Conservation (phyloP, 2,329 filamentous ascomycete species). For the Colletotrichum sp. region DNA sequence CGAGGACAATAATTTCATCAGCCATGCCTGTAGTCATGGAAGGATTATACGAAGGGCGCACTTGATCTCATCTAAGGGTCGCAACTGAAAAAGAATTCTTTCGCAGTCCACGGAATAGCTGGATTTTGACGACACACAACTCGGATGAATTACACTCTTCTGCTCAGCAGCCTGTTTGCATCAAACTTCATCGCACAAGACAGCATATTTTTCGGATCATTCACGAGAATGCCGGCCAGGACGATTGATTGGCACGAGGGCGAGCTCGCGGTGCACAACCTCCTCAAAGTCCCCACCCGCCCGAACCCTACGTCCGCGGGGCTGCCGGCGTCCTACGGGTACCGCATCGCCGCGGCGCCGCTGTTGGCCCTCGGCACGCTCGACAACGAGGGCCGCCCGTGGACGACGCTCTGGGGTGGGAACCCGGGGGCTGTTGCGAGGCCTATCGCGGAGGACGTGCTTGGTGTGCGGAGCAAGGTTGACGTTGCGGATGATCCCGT, state of each 20-base stretch:
- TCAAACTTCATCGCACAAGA: slow-evolving; percentile 1
- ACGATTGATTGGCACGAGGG: slow-evolving; percentile 64
- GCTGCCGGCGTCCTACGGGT: slow-evolving; percentile 65
- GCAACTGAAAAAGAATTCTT: not conserved
- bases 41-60: not conserved
- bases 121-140: not conserved
- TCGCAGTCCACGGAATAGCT: not conserved
- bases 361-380: slow-evolving; percentile 77
- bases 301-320: slow-evolving; percentile 73
- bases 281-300: slow-evolving; percentile 60
- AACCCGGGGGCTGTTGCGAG: slow-evolving; percentile 66
- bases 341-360: slow-evolving; percentile 66
- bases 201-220: not conserved
- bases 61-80: not conserved
- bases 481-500: slow-evolving; percentile 74
- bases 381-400: slow-evolving; percentile 69
- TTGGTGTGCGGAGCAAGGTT: slow-evolving; percentile 68
- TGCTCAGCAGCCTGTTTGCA: not conserved
- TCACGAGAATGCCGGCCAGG: slow-evolving; percentile 30
- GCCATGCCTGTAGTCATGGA: not conserved
- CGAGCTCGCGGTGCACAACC: slow-evolving; percentile 68
- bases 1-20: not conserved
- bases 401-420: slow-evolving; percentile 83
- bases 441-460: slow-evolving; percentile 64
- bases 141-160: slow-evolving; percentile 2